Evolutionary conservation across 805 yeast species (phyloP), one percentile per base, ranked within the genome.

Genomic region (Wickerhamomyces silvicola): DNA sequence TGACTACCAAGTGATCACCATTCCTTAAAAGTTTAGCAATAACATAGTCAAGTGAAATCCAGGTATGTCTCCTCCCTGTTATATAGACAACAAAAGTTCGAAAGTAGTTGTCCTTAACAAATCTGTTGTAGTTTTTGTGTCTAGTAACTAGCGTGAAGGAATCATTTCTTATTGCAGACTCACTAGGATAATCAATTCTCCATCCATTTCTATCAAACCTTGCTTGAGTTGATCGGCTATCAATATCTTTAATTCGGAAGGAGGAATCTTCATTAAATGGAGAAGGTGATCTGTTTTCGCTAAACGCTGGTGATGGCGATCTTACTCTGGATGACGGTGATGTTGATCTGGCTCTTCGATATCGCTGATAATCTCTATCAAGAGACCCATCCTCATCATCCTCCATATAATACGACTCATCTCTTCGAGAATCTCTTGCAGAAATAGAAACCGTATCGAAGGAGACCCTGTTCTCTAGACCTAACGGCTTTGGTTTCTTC

Each of bases 31-130:
- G 57, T 25, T 64, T 59, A 28, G 63, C 64, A 33, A 81, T 56
- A 6, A 74, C 60, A 78, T 83, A 83, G 52, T 83, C 94, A 18
- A 83, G 54, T 1, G 86, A 77, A 9, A 81, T 85, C 94, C 94
- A 83, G 0, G 92, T 79, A 58, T 82, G 90, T 34, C 62, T 66
- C 37, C 90, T 60, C 3, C 86, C 94, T 42, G 78, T 66, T 19
- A 83, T 62, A 48, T 81, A 81, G 18, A 79, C 75, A 50, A 82
- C 48, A 5, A 81, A 62, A 2, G 69, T 68, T 45, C 87, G 62
- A 23, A 60, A 57, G 5, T 43, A 37, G 20, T 44, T 48, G 6
- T 30, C 20, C 22, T 35, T 29, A 6, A 33, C 22, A 10, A 7
- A 33, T 11, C 25, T 14, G 7, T 13, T 5, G 12, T 15, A 41